Evolutionary conservation across 2,329 filamentous ascomycete species (phyloP).

Genomic region (Pseudopithomyces maydicus): DNA sequence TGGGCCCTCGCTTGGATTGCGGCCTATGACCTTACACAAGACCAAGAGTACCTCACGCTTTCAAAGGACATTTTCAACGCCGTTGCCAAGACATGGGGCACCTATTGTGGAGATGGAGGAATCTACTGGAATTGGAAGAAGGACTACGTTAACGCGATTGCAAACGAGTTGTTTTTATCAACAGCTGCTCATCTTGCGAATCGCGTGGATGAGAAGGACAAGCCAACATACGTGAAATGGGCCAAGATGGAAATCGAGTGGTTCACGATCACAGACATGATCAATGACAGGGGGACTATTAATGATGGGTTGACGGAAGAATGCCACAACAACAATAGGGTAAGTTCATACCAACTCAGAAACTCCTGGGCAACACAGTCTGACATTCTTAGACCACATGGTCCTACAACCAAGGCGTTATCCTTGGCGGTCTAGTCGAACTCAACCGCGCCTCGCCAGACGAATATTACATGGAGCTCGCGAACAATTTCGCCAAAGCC

Average conservation of each 20-base stretch:
- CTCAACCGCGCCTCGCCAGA: constrained; percentile 51
- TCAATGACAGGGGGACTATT: constrained; percentile 55
- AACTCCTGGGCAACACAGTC: constrained; percentile 40
- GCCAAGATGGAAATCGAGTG: constrained; percentile 57
- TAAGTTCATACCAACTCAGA: constrained; percentile 13
- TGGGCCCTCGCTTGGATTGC: constrained; percentile 60
- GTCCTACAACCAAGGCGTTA: constrained; percentile 67
- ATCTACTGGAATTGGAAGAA: constrained; percentile 56
- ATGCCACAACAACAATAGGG: constrained; percentile 58
- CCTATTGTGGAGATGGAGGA: constrained; percentile 53
- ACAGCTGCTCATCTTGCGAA: constrained; percentile 62
- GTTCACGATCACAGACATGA: constrained; percentile 56
- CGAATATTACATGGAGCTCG: constrained; percentile 39
- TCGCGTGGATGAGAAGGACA: constrained; percentile 48
- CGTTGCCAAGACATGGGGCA: constrained; percentile 45
- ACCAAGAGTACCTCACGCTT: constrained; percentile 51
- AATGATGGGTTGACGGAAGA: constrained; percentile 59
- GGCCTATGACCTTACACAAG: constrained; percentile 58
- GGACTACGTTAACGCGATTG: constrained; percentile 58
- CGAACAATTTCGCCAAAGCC: constrained; percentile 46
- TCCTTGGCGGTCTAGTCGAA: constrained; percentile 63
- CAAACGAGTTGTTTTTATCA: constrained; percentile 62
- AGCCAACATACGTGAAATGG: constrained; percentile 49
- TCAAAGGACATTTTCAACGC: constrained; percentile 57
- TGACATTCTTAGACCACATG: constrained; percentile 42